Conservation (phyloP, 768 basidiomycete genomes). For the Tremella fuciformis region DNA sequence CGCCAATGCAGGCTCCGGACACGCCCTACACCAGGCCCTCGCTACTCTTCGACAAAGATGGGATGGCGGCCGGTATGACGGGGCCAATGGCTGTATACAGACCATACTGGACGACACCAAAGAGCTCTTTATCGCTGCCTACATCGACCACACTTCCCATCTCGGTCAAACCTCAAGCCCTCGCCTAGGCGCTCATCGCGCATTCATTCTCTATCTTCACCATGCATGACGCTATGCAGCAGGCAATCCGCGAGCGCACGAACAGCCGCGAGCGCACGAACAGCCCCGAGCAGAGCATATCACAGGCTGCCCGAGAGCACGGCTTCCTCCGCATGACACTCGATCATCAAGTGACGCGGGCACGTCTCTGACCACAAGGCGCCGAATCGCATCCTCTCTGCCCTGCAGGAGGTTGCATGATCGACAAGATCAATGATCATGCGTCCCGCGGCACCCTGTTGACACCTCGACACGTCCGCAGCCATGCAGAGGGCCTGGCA, state of each 20-base stretch:
- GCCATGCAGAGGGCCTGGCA: conserved; percentile 5
- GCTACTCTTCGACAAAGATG: neutral
- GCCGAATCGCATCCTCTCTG: neutral
- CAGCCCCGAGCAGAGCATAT: too few relatives aligned
- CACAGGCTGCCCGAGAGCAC: neutral
- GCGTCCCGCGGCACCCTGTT: conserved; percentile 16
- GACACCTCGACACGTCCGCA: conserved; percentile 13
- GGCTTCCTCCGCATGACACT: neutral
- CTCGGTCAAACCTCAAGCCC: too few relatives aligned
- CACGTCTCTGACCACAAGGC: too few relatives aligned
- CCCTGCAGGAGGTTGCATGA: conserved; percentile 5
- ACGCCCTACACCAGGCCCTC: neutral
- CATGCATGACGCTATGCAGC: too few relatives aligned
- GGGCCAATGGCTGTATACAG: neutral
- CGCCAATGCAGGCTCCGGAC: neutral
- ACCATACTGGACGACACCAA: neutral
- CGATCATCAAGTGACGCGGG: too few relatives aligned
- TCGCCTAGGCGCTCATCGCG: too few relatives aligned
- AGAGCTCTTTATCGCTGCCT: too few relatives aligned
- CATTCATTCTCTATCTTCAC: too few relatives aligned
- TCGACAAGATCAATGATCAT: conserved; percentile 11
- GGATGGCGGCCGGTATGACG: neutral
- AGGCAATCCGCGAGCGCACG: too few relatives aligned
- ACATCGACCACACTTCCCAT: too few relatives aligned
- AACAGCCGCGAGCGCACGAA: too few relatives aligned